phyloP scores from a whole-genome alignment of 2,329 filamentous ascomycete genomes.

The Fusarium sp. region DNA sequence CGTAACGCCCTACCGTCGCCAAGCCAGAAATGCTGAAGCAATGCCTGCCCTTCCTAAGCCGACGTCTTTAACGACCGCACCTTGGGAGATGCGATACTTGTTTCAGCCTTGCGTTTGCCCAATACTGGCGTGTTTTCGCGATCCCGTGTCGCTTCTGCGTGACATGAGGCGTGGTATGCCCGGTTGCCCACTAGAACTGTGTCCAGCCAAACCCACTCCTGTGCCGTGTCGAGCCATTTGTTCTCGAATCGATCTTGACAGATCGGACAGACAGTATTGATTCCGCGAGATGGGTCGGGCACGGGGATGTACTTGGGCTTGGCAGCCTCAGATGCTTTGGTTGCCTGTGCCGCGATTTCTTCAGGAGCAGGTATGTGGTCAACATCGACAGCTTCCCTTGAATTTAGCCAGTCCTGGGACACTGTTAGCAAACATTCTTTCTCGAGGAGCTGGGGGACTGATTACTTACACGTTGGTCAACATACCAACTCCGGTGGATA shows the following conservation, averaged over 20 bases:
- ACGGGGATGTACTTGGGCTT: conserved; percentile 80
- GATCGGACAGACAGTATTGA: conserved; percentile 86
- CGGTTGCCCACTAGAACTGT: conserved; percentile 79
- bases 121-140: conserved; percentile 64
- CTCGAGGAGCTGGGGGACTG: neutral
- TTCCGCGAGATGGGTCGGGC: conserved; percentile 77
- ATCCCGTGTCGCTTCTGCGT: conserved; percentile 80
- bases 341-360: conserved; percentile 46
- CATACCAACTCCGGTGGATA: conserved; percentile 93
- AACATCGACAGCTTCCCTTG: conserved; percentile 79
- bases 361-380: conserved; percentile 54
- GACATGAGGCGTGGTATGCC: conserved; percentile 90
- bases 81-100: conserved; percentile 54
- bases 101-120: conserved; percentile 80
- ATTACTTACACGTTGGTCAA: conserved; percentile 78
- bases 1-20: conserved; percentile 32
- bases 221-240: conserved; percentile 88
- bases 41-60: conserved; percentile 33
- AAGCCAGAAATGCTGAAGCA: conserved; percentile 4
- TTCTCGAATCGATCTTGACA: conserved; percentile 96
- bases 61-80: conserved; percentile 50
- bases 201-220: conserved; percentile 98
- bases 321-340: conserved; percentile 52
- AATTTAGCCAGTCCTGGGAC: conserved; percentile 85
- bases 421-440: conserved; percentile 41